Conservation (phyloP, 2,329 filamentous ascomycete genomes). For the Periconia digitata region DNA sequence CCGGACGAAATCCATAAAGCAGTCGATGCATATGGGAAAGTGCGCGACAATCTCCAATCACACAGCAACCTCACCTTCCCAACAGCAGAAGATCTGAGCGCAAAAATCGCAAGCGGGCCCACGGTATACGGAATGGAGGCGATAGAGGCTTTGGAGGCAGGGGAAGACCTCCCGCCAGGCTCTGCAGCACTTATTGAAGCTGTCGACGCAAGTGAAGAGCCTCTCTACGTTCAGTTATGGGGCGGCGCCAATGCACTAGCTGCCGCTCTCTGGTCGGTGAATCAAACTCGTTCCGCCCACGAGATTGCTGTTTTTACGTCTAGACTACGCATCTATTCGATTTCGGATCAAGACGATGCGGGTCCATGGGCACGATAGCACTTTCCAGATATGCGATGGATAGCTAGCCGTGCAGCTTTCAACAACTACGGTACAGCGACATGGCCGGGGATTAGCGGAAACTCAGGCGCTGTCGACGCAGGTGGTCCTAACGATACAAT, state of each 20-base stretch:
- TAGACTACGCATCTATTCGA: constrained; percentile 42
- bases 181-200: constrained; percentile 45
- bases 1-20: constrained; percentile 15
- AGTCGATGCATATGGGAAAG: constrained; percentile 13
- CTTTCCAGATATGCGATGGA: constrained; percentile 56
- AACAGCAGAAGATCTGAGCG: constrained; percentile 37
- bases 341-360: constrained; percentile 60
- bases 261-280: constrained; percentile 45
- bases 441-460: constrained; percentile 56
- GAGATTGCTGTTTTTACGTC: constrained; percentile 14
- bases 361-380: constrained; percentile 54
- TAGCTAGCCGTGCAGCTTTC: constrained; percentile 55
- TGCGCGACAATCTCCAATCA: constrained; percentile 48
- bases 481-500: constrained; percentile 49
- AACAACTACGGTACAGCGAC: constrained; percentile 53
- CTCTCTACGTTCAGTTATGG: constrained; percentile 53
- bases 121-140: constrained; percentile 32
- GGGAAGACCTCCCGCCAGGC: constrained; percentile 41
- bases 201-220: constrained; percentile 37
- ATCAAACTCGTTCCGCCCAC: constrained; percentile 12
- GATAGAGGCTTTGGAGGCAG: constrained; percentile 24
- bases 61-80: constrained; percentile 47
- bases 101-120: constrained; percentile 44
- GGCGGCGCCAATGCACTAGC: constrained; percentile 54
- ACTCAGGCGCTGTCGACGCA: constrained; percentile 35